These are phyloP conservation scores for Boletus reticulatus DNA, from an alignment of 768 basidiomycete species.

Conservation along the genomic window DNA sequence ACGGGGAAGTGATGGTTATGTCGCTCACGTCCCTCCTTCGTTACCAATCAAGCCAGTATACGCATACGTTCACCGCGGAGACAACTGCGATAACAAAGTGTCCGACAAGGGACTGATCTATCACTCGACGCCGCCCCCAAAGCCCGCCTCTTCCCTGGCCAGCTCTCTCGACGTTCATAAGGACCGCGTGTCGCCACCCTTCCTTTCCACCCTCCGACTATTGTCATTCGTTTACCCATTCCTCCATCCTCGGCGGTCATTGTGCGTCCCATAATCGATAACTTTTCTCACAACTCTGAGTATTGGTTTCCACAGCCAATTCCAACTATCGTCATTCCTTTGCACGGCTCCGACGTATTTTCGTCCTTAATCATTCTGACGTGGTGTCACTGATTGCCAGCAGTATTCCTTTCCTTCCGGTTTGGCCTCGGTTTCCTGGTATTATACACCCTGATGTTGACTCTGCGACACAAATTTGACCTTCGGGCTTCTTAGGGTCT, in stretches of 20 bases:
- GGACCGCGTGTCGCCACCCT: no score
- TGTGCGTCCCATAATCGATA: background rate
- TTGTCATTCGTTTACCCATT: conserved; percentile 13
- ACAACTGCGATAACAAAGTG: background rate
- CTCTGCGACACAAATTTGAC: background rate
- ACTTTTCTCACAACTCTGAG: background rate
- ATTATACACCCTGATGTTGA: background rate
- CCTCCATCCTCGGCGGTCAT: background rate
- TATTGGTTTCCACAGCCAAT: background rate
- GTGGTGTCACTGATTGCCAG: background rate
- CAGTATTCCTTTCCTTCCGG: background rate
- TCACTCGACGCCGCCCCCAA: conserved; percentile 1
- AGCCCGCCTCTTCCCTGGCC: background rate
- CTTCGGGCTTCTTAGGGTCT: background rate
- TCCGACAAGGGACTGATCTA: conserved; percentile 3
- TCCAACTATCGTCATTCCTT: conserved; percentile 18
- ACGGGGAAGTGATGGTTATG: background rate
- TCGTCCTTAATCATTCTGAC: background rate
- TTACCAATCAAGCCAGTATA: background rate
- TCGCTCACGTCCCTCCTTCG: background rate
- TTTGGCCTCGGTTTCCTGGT: background rate
- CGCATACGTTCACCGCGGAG: background rate
- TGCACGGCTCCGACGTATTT: background rate
- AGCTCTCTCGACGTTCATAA: background rate
- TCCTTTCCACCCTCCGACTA: conserved; percentile 6